Conservation (phyloP, 2,329 filamentous ascomycete species). For the Alternaria sp. region DNA sequence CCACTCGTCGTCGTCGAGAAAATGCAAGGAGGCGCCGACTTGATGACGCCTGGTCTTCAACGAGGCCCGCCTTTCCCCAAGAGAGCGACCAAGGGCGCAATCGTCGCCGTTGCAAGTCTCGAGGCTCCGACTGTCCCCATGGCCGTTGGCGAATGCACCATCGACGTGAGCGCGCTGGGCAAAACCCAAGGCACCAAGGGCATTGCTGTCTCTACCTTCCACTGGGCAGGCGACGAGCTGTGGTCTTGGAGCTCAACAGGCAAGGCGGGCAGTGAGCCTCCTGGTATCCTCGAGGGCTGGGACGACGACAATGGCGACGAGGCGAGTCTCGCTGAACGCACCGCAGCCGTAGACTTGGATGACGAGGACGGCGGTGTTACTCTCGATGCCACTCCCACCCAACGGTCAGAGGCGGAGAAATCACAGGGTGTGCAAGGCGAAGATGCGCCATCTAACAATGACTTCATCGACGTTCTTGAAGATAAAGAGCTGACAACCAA, state of each 20-base stretch:
- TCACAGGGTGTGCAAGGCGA: conserved; percentile 47
- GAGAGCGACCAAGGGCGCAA: conserved; percentile 65
- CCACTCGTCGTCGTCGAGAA: conserved; percentile 69
- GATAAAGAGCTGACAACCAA: conserved; percentile 65
- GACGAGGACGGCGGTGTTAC: conserved; percentile 60
- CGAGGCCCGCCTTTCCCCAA: conserved; percentile 70
- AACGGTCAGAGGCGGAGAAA: conserved; percentile 45
- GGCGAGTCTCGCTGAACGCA: conserved; percentile 49
- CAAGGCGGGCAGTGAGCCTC: conserved; percentile 62
- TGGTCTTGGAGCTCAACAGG: conserved; percentile 69
- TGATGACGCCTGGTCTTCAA: conserved; percentile 74
- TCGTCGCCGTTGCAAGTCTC: conserved; percentile 70
- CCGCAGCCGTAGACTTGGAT: conserved; percentile 53
- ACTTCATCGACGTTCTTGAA: conserved; percentile 52
- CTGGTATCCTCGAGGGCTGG: conserved; percentile 64
- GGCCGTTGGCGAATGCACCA: conserved; percentile 71
- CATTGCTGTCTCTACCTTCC: conserved; percentile 70
- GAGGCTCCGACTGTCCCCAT: conserved; percentile 69
- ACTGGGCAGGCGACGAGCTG: conserved; percentile 75
- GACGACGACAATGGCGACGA: conserved; percentile 46
- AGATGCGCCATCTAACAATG: conserved; percentile 41
- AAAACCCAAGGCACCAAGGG: conserved; percentile 69
- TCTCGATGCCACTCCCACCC: conserved; percentile 41
- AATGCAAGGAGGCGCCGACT: conserved; percentile 69
- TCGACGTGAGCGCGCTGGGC: conserved; percentile 66